phyloP scores from a whole-genome alignment of 345 rosid species.

The Dimocarpus longan region DNA sequence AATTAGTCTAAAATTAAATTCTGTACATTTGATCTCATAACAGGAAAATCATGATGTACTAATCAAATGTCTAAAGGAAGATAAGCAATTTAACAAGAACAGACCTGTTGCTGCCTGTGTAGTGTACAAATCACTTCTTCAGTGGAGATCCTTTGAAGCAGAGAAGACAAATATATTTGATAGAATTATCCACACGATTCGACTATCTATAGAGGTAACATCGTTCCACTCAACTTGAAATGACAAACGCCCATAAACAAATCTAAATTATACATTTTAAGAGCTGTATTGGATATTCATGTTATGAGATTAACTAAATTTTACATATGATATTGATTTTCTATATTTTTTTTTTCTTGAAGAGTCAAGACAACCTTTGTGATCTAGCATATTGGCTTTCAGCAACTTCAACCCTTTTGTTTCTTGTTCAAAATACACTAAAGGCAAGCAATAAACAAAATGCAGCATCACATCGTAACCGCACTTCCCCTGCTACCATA shows the following conservation, averaged over 20 bases:
- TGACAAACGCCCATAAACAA: not conserved
- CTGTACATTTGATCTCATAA: conserved; percentile 14
- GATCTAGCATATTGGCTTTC: conserved; percentile 70
- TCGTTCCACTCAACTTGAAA: not conserved
- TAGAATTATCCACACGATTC: conserved; percentile 50
- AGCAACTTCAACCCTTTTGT: conserved; percentile 60
- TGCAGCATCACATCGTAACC: conserved; percentile 41
- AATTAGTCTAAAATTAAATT: conserved; percentile 8
- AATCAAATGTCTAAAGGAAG: conserved; percentile 50
- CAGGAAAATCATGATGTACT: conserved; percentile 65
- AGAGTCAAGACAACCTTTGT: conserved; percentile 49
- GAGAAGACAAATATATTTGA: conserved; percentile 65
- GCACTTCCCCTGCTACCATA: conserved; percentile 43
- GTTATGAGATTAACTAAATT: not conserved
- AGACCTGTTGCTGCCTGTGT: conserved; percentile 61
- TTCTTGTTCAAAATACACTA: conserved; percentile 60
- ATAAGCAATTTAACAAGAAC: conserved; percentile 47
- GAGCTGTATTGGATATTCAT: not conserved
- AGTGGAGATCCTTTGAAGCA: conserved; percentile 72
- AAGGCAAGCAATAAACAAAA: conserved; percentile 52
- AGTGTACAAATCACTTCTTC: conserved; percentile 56
- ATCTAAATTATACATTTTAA: conserved; percentile 1
- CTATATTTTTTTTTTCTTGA: conserved; percentile 16
- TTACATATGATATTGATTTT: conserved; percentile 10
- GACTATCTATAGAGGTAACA: conserved; percentile 54